phyloP scores from a whole-genome alignment of 179 eudicot species.

The Beta macrorhiza region DNA sequence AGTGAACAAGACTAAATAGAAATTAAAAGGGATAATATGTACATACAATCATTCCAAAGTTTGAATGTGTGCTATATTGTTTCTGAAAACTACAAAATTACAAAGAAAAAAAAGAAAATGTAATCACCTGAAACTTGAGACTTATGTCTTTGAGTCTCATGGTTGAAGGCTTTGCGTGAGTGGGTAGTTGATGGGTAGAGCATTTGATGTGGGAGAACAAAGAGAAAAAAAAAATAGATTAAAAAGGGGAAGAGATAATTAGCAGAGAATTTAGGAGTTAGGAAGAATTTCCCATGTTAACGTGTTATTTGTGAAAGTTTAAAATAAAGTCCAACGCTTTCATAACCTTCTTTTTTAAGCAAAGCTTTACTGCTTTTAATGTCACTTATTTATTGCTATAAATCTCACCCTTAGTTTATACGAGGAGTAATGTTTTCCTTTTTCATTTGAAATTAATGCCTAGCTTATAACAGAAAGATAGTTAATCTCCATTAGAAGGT shows the following conservation, averaged over 20 bases:
- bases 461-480: not conserved
- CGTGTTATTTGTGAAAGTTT: constrained; percentile 20
- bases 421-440: not conserved
- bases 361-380: constrained; percentile 25
- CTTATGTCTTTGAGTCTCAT: constrained; percentile 42
- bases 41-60: too few relatives aligned
- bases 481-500: too few relatives aligned
- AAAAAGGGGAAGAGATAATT: not conserved
- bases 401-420: not conserved
- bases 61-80: not conserved
- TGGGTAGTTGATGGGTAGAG: not conserved
- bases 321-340: constrained; percentile 27
- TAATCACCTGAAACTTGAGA: constrained; percentile 47
- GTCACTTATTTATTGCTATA: not conserved
- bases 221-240: not conserved
- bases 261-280: constrained; percentile 9
- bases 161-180: not conserved
- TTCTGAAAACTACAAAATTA: not conserved
- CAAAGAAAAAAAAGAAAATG: not conserved
- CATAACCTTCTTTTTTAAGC: constrained; percentile 24
- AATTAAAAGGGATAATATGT: too few relatives aligned
- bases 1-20: too few relatives aligned
- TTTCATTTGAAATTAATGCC: not conserved
- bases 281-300: constrained; percentile 15
- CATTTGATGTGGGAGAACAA: not conserved